phyloP scores from a whole-genome alignment of 441 rosid genomes.

The Arabidopsis hybrid region DNA sequence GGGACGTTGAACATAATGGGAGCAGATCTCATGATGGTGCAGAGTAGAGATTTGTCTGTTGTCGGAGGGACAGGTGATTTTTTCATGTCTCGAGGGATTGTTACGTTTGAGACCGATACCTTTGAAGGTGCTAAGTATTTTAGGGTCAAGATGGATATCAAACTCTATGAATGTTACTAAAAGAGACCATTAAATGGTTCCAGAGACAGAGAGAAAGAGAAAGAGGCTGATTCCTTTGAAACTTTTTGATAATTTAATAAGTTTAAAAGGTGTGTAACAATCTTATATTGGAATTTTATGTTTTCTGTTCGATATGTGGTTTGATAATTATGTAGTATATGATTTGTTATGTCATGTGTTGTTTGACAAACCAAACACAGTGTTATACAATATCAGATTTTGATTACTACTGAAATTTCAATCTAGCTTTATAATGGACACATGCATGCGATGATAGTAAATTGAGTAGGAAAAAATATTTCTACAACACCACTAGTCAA shows the following conservation, averaged over 20 bases:
- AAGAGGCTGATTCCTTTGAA: background rate
- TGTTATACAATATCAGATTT: background rate
- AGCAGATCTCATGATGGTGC: slow-evolving; percentile 81
- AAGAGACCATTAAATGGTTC: background rate
- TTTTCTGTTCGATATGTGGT: background rate
- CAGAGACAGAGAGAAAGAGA: background rate
- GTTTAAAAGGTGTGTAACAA: background rate
- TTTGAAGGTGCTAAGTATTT: slow-evolving; percentile 83
- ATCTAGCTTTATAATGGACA: background rate
- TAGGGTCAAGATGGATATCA: slow-evolving; percentile 67
- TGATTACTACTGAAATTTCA: background rate
- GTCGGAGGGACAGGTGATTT: slow-evolving; percentile 91
- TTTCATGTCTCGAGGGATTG: slow-evolving; percentile 83
- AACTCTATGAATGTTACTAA: slow-evolving; percentile 71
- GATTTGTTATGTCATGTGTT: background rate
- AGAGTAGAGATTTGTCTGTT: slow-evolving; percentile 79
- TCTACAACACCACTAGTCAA: background rate
- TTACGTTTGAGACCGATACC: slow-evolving; percentile 77
- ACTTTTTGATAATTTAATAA: slow-evolving; percentile 8
- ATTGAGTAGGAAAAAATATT: background rate
- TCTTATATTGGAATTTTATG: background rate
- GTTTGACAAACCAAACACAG: background rate
- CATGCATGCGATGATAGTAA: background rate
- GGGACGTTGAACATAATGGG: slow-evolving; percentile 80
- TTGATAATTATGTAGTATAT: background rate